Evolutionary conservation across 352 stramenopile species (phyloP).

Genomic region (Phytopythium kandeliae): DNA sequence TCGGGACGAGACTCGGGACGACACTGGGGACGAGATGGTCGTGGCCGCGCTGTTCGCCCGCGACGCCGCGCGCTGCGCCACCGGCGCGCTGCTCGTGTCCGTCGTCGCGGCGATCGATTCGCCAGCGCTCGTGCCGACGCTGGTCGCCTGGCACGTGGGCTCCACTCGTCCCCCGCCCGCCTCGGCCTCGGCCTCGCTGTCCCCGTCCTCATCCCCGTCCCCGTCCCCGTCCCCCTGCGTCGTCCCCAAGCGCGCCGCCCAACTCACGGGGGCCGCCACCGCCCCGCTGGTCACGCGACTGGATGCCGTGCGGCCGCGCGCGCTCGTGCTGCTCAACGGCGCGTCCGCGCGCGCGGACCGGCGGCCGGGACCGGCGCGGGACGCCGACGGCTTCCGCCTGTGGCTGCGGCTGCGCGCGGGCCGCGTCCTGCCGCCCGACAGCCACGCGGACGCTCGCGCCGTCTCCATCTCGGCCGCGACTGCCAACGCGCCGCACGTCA

Average conservation of each 20-base stretch:
- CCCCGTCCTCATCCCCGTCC: not conserved
- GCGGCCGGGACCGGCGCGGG: conserved; percentile 22
- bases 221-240: not conserved
- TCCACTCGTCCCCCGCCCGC: conserved; percentile 35
- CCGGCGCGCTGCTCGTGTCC: conserved; percentile 53
- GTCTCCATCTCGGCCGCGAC: conserved; percentile 48
- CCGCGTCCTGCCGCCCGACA: conserved; percentile 24
- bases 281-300: conserved; percentile 19
- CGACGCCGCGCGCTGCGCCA: conserved; percentile 42
- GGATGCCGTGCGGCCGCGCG: conserved; percentile 42
- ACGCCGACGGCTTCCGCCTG: conserved; percentile 45
- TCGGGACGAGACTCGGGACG: conserved; percentile 4
- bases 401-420: conserved; percentile 16
- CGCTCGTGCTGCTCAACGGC: conserved; percentile 46
- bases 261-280: not conserved
- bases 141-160: conserved; percentile 63
- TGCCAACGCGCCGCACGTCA: conserved; percentile 46
- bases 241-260: conserved; percentile 10
- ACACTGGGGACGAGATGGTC: conserved; percentile 34
- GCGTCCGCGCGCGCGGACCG: conserved; percentile 31
- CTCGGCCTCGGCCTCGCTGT: not conserved
- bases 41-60: conserved; percentile 54
- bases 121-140: conserved; percentile 35
- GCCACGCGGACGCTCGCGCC: conserved; percentile 38
- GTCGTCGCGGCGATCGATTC: conserved; percentile 61